A percentile compares a stretch with the other conserved stretches of the same genome.
Conservation (phyloP, 2,329 filamentous ascomycete species). For the Aspergillus terreus region DNA sequence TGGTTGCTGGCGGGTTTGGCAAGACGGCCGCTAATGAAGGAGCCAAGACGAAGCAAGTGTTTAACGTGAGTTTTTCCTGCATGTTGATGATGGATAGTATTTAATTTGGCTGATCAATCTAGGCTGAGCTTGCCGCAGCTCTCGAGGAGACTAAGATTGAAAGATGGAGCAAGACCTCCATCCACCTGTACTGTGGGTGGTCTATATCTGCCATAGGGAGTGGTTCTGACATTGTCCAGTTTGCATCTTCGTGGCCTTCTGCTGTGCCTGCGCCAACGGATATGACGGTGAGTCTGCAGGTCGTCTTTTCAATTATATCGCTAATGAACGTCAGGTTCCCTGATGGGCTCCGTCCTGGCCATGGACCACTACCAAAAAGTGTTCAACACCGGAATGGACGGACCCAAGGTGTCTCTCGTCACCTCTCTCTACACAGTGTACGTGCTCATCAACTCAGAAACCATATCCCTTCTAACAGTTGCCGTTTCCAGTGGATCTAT, state of each 20-base stretch:
- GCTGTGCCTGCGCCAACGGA: slow-evolving; percentile 14
- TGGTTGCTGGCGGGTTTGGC: slow-evolving; percentile 10
- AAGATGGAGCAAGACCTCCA: slow-evolving; percentile 25
- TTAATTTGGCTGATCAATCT: neutral
- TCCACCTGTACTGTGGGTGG: slow-evolving; percentile 29
- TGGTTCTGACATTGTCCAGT: slow-evolving; percentile 24
- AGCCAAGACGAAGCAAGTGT: slow-evolving; percentile 41
- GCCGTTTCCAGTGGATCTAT: slow-evolving; percentile 36
- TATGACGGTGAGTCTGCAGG: neutral
- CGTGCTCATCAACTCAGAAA: neutral
- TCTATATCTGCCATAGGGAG: too few species aligned
- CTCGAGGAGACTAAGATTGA: slow-evolving; percentile 45
- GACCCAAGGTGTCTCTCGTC: neutral
- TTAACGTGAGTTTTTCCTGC: slow-evolving; percentile 34
- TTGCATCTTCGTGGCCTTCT: slow-evolving; percentile 41
- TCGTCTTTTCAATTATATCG: too few species aligned
- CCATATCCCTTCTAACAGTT: neutral
- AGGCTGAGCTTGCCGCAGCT: slow-evolving; percentile 50
- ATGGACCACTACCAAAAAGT: neutral
- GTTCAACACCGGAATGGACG: neutral
- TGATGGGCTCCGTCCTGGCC: neutral
- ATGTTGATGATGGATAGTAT: neutral
- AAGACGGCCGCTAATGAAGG: slow-evolving; percentile 23
- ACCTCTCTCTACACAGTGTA: neutral
- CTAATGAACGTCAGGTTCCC: neutral